Evolutionary conservation across 179 eudicot species (phyloP), one percentile per base, ranked within the genome.

Genomic region (Actinidia arguta): DNA sequence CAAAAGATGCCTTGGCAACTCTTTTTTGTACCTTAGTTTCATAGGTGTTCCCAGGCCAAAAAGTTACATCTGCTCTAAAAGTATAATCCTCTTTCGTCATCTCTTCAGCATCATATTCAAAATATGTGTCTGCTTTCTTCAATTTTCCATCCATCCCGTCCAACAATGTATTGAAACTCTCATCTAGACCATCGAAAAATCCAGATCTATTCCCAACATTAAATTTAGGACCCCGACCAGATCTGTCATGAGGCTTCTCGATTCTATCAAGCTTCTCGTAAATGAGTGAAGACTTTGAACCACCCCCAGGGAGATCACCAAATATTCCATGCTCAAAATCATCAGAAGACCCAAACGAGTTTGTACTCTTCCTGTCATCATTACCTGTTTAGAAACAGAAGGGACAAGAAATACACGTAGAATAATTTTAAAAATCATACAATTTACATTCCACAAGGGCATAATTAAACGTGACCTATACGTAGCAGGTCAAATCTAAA

Each of bases 131-230:
- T 62, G 92, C 95, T 83, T 91, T 52, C 88, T 88, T 91, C 86
- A 96, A 82, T 81, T 86, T 91, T 54, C 82, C 86, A 48, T 92
- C 96, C 94, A 96, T 80, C 74, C 98, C 95, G 81, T 96, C 99
- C 5, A 78, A 56, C 70, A 91, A 90, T 56, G 94, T 64, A 67
- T 64, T 87, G 78, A 87, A 88, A 81, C 86, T 81, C 75, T 86
- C 92, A 87, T 83, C 90, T 11, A 85, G 80, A 78, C 89, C 92
- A 36, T 86, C 89, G 85, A 75, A 27, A 42, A 52, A 39, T 72
- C 78, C 82, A 42, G 90, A 83, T 74, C 70, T 54, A 59, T 85
- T 72, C 27, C 78, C 86, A 44, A 74, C 48, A 79, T 63, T 76
- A 72, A 76, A 71, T 52, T 81, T 78, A 64, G 83, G 81, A 75